Conservation (phyloP, 2,329 filamentous ascomycete species). For the Ceratocystis alfenasii region DNA sequence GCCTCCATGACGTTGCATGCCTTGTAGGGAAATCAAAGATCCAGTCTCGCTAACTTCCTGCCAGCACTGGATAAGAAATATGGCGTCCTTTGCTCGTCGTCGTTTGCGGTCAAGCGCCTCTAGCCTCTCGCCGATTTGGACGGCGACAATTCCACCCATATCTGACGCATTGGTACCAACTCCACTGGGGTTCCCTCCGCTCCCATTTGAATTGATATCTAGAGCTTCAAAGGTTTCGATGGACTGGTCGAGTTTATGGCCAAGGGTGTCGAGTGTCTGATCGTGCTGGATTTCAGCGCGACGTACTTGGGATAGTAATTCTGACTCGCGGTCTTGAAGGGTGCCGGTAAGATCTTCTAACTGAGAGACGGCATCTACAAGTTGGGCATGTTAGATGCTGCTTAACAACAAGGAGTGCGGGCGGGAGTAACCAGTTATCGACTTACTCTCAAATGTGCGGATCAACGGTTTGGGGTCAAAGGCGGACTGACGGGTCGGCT, state of each 20-base stretch:
- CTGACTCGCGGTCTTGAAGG: conserved; percentile 79
- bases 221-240: conserved; percentile 86
- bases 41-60: conserved; percentile 85
- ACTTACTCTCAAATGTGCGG: conserved; percentile 72
- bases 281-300: conserved; percentile 87
- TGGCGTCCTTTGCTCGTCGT: conserved; percentile 79
- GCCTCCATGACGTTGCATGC: conserved; percentile 70
- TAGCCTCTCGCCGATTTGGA: conserved; percentile 85
- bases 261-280: conserved; percentile 75
- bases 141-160: conserved; percentile 54
- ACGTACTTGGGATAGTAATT: conserved; percentile 77
- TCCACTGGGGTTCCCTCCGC: conserved; percentile 35
- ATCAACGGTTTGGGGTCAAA: conserved; percentile 98
- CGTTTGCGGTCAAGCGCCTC: conserved; percentile 92
- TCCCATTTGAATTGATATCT: conserved; percentile 59
- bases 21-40: conserved; percentile 74
- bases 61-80: conserved; percentile 94
- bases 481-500: conserved; percentile 34
- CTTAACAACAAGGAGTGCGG: not conserved
- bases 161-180: conserved; percentile 11
- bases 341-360: conserved; percentile 65
- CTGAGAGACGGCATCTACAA: conserved; percentile 50
- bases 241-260: conserved; percentile 79
- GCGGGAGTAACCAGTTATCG: no score
- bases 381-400: conserved; percentile 25